A percentile compares a stretch with the other conserved stretches of the same genome.
Evolutionary conservation across 345 rosid species (phyloP).

Genomic region (Eucalyptus polyanthemos): DNA sequence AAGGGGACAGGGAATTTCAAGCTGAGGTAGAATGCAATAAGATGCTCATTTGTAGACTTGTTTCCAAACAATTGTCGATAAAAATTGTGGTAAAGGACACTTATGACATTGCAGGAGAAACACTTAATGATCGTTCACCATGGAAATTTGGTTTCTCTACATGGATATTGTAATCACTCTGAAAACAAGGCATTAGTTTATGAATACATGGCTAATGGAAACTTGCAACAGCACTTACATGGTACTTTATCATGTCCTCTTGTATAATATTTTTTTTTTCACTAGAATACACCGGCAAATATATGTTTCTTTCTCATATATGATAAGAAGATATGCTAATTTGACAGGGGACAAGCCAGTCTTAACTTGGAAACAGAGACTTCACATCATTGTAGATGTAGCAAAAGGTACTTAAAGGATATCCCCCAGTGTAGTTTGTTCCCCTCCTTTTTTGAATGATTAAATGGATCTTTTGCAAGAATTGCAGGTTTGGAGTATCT

Average conservation of each 20-base stretch:
- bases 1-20: constrained; percentile 13
- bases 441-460: too few relatives aligned
- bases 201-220: constrained; percentile 14
- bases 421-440: too few relatives aligned
- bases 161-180: constrained; percentile 19
- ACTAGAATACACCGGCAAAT: background rate
- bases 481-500: too few relatives aligned
- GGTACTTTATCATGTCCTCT: background rate
- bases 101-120: too few relatives aligned
- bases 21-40: constrained; percentile 2
- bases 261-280: background rate
- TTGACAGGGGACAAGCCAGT: too few relatives aligned
- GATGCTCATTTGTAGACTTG: background rate
- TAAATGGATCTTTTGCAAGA: too few relatives aligned
- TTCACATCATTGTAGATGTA: too few relatives aligned
- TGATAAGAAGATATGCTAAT: too few relatives aligned
- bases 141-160: constrained; percentile 7
- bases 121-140: background rate
- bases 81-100: background rate
- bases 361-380: too few relatives aligned
- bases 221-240: constrained; percentile 5
- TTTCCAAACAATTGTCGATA: rapidly evolving
- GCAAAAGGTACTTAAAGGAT: too few relatives aligned
- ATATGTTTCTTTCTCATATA: too few relatives aligned
- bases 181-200: background rate